Conservation (phyloP, 176 grass and related monocot genomes). For the Ananas comosus region DNA sequence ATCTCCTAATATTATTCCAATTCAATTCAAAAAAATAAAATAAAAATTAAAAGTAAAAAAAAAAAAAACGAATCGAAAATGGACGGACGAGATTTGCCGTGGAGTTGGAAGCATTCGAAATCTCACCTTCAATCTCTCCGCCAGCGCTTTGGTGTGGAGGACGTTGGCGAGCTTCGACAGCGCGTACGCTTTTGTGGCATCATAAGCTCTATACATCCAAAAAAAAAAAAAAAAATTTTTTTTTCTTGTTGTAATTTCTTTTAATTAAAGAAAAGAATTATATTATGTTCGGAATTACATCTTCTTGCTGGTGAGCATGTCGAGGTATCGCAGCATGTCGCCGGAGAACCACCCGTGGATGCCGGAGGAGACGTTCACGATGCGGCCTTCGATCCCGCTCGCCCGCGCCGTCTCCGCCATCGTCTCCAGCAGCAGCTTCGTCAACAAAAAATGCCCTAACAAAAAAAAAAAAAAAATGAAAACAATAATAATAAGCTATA, state of each 20-base stretch:
- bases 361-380: conserved; percentile 90
- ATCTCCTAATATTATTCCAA: conserved; percentile 28
- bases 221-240: background rate
- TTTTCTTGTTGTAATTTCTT: background rate
- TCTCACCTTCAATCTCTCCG: conserved; percentile 46
- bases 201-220: conserved; percentile 40
- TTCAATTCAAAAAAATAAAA: background rate
- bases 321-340: conserved; percentile 66
- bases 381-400: conserved; percentile 58
- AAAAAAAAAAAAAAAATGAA: no score
- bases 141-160: conserved; percentile 67
- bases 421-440: conserved; percentile 51
- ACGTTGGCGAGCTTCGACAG: conserved; percentile 84
- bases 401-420: conserved; percentile 64
- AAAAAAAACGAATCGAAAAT: background rate
- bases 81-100: no score
- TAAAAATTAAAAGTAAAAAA: background rate
- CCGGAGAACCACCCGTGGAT: conserved; percentile 93
- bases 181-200: conserved; percentile 86
- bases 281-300: conserved; percentile 29
- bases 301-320: conserved; percentile 60
- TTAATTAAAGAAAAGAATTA: no score
- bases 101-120: no score
- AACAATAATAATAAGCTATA: no score
- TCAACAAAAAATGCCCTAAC: conserved; percentile 87